Percentiles rank a stretch among this genome's conserved stretches.
phyloP scores from a whole-genome alignment of 768 basidiomycete genomes.

The Russula griseocarnosa region DNA sequence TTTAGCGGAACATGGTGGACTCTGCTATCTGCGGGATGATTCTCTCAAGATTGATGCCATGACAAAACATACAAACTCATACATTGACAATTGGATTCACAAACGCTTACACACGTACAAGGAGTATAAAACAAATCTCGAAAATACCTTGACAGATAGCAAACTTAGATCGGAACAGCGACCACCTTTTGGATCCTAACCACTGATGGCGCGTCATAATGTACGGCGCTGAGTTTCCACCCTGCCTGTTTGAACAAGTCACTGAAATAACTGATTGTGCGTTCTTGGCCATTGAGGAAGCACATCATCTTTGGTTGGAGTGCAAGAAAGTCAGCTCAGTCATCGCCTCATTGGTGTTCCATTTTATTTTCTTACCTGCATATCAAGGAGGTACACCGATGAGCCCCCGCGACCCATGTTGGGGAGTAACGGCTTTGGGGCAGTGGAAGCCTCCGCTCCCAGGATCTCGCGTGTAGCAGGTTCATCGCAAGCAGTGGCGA shows the following conservation, averaged over 20 bases:
- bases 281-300: constrained; percentile 9
- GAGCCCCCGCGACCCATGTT: constrained; percentile 29
- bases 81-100: no score
- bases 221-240: constrained; percentile 2
- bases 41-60: no score
- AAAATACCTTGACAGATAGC: no score
- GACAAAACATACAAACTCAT: no score
- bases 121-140: no score
- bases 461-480: constrained; percentile 20
- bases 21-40: no score
- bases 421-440: constrained; percentile 30
- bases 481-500: constrained; percentile 30
- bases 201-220: neutral
- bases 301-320: constrained; percentile 4
- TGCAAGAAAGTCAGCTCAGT: neutral
- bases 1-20: no score
- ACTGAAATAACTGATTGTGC: constrained; percentile 6
- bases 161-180: constrained; percentile 8
- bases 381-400: constrained; percentile 25
- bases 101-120: no score
- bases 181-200: neutral
- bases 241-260: constrained; percentile 7
- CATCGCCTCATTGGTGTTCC: neutral
- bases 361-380: constrained; percentile 20
- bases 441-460: constrained; percentile 19